These are phyloP conservation scores for Wickerhamomyces kurtzmanii DNA, from an alignment of 805 yeast species.

Conservation along the genomic window DNA sequence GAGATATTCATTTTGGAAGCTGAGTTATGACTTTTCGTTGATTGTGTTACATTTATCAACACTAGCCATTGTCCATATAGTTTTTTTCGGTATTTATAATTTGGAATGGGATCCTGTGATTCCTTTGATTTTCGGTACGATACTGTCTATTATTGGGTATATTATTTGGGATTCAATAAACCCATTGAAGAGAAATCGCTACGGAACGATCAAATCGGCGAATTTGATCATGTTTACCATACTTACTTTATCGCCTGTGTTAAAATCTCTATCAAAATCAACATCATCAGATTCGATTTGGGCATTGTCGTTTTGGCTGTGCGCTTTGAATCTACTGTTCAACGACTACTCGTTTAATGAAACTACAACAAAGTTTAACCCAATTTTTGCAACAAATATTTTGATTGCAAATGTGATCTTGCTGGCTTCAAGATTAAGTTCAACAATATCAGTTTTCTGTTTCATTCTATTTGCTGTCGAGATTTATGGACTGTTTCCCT, in stretches of 20 bases:
- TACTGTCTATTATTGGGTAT: constrained; percentile 26
- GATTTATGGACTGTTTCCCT: constrained; percentile 63
- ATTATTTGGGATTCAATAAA: constrained; percentile 15
- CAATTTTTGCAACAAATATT: constrained; percentile 69
- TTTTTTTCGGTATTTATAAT: constrained; percentile 54
- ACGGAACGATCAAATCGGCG: constrained; percentile 45
- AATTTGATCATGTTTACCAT: constrained; percentile 59
- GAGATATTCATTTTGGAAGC: constrained; percentile 49
- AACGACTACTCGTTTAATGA: constrained; percentile 58
- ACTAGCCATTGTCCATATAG: constrained; percentile 51
- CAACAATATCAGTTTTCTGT: constrained; percentile 72
- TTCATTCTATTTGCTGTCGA: constrained; percentile 70
- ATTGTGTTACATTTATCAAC: constrained; percentile 58
- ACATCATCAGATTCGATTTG: constrained; percentile 93
- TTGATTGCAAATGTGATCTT: constrained; percentile 83
- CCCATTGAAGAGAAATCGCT: constrained; percentile 1
- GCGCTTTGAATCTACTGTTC: constrained; percentile 54
- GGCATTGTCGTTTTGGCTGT: constrained; percentile 80
- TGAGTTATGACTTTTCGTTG: constrained; percentile 64
- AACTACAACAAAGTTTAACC: constrained; percentile 18
- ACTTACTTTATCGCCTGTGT: constrained; percentile 78
- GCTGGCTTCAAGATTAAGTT: constrained; percentile 73
- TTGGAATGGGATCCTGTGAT: constrained; percentile 37
- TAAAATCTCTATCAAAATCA: constrained; percentile 78
- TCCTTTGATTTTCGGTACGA: constrained; percentile 26